Conservation (phyloP, 805 yeast genomes). For the Diddensiella transvaalensis region DNA sequence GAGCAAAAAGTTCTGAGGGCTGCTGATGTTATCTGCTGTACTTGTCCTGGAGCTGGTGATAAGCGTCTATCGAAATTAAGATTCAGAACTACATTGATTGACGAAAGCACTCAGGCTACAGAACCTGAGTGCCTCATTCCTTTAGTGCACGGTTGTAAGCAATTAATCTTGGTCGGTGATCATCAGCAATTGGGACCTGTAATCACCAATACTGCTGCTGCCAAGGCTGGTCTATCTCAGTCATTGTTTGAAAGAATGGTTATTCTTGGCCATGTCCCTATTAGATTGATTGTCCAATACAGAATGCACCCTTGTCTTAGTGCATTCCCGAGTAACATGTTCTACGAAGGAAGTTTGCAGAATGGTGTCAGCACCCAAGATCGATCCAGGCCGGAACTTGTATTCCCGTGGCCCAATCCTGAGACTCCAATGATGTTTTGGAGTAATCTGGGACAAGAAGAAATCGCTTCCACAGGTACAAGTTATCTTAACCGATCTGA, state of each 20-base stretch:
- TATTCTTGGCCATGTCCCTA: conserved; percentile 76
- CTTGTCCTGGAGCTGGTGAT: conserved; percentile 93
- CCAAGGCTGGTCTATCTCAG: conserved; percentile 80
- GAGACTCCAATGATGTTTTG: conserved; percentile 94
- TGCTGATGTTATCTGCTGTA: conserved; percentile 81
- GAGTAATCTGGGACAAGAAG: conserved; percentile 87
- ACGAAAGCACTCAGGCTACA: conserved; percentile 90
- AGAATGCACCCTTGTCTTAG: conserved; percentile 90
- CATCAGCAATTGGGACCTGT: conserved; percentile 96
- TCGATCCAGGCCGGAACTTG: conserved; percentile 49
- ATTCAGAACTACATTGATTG: conserved; percentile 80
- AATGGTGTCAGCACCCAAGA: conserved; percentile 84
- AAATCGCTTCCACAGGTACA: conserved; percentile 74
- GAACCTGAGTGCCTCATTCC: conserved; percentile 93
- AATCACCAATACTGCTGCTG: conserved; percentile 73
- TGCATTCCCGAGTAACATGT: conserved; percentile 86
- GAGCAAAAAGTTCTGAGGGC: conserved; percentile 50
- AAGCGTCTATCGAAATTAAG: conserved; percentile 48
- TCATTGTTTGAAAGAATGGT: conserved; percentile 86
- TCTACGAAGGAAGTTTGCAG: conserved; percentile 87
- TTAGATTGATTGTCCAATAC: conserved; percentile 85
- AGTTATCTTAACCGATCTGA: conserved; percentile 82
- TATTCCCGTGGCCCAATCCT: conserved; percentile 89
- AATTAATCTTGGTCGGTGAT: conserved; percentile 88
- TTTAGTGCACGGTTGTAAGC: conserved; percentile 82